Conservation (phyloP, 106 monocot genomes). For the Ottelia alismoides region DNA sequence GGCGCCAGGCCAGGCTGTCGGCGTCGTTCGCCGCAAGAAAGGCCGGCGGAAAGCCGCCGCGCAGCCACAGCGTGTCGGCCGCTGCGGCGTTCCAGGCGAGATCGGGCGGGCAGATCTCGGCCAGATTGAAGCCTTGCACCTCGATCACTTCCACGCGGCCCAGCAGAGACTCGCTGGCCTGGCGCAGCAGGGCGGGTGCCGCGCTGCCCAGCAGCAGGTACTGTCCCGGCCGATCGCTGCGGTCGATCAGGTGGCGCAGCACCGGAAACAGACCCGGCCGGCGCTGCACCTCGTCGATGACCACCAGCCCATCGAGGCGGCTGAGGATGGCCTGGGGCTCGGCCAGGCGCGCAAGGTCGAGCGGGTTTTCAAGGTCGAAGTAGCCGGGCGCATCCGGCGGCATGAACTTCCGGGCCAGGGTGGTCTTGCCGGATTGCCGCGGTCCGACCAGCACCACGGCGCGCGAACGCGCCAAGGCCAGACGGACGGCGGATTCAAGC, state of each 20-base stretch:
- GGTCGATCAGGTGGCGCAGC: neutral
- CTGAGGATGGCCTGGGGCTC: neutral
- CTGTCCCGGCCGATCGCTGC: neutral
- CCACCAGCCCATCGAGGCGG: neutral
- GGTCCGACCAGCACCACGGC: too few relatives aligned
- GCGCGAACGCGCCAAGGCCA: too few relatives aligned
- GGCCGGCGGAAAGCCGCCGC: neutral
- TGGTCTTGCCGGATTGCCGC: neutral
- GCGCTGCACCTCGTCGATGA: neutral
- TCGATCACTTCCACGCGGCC: neutral
- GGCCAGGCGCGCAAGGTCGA: neutral
- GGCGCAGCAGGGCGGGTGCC: neutral
- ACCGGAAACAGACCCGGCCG: neutral
- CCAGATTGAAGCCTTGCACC: neutral
- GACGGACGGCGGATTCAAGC: too few relatives aligned
- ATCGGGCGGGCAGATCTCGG: neutral
- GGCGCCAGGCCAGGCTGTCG: neutral
- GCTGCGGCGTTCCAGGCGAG: too few relatives aligned
- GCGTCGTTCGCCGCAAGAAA: neutral
- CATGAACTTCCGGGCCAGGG: neutral
- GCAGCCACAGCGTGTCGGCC: neutral
- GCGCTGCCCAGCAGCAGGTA: neutral
- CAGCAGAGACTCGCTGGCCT: neutral
- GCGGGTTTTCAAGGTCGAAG: neutral
- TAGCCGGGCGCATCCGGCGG: neutral